These are phyloP conservation scores for Neotropicomus parvogracilis DNA, from an alignment of 1,284 basidiomycete genomes.

Conservation along the genomic window DNA sequence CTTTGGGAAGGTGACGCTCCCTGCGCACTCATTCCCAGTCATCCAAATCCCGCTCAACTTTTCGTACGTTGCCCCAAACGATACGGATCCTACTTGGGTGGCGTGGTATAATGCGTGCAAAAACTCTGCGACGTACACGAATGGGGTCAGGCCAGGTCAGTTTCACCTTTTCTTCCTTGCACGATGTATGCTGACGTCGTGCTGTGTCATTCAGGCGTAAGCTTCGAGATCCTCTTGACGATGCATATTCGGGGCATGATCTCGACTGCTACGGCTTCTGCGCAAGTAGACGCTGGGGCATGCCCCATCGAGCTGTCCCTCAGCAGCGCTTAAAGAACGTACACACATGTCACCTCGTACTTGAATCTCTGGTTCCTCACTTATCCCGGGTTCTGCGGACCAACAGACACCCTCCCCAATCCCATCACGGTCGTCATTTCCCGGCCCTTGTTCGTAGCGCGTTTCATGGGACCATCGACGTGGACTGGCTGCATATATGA, in stretches of 20 bases:
- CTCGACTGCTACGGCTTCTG: conserved; percentile 49
- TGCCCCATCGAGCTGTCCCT: conserved; percentile 75
- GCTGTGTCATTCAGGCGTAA: conserved; percentile 43
- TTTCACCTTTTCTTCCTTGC: conserved; percentile 10
- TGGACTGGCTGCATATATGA: conserved; percentile 6
- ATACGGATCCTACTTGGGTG: conserved; percentile 76
- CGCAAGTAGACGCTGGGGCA: conserved; percentile 56
- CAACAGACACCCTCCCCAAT: neutral
- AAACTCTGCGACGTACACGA: conserved; percentile 49
- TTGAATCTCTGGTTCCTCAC: neutral
- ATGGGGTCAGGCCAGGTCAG: conserved; percentile 61
- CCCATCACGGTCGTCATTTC: neutral
- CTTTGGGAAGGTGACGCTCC: conserved; percentile 51
- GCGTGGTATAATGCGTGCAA: conserved; percentile 80
- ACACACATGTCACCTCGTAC: conserved; percentile 6
- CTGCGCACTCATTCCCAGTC: conserved; percentile 59
- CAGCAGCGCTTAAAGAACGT: conserved; percentile 29
- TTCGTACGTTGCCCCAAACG: conserved; percentile 76
- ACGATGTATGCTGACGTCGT: neutral
- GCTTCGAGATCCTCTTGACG: conserved; percentile 63
- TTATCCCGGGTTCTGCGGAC: conserved; percentile 13
- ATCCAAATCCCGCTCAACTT: conserved; percentile 76
- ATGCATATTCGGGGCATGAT: conserved; percentile 71
- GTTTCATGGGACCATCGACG: conserved; percentile 1
- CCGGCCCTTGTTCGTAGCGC: neutral